Evolutionary conservation across 176 grass and related monocot genomes (phyloP), one percentile per base, ranked within the genome.

Genomic region (Secale cereale): DNA sequence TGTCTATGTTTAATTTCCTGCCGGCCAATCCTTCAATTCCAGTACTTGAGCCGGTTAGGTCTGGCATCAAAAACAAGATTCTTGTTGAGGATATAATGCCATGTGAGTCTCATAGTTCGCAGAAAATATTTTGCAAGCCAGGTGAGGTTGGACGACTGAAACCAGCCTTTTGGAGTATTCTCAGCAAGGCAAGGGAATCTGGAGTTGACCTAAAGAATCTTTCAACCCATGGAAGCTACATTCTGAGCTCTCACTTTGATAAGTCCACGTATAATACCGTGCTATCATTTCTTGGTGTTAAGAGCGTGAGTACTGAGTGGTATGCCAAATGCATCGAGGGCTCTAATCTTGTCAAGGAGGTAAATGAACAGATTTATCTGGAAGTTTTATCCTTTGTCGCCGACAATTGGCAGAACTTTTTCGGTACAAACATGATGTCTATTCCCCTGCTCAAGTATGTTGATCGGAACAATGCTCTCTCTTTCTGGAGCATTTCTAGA

Each of bases 101-200:
- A 16, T 95, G 88, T 32, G 72, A 89, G 23, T 80, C 88, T 19
- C 84, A 82, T 52, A 48, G 70, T 69, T 25, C 45, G 4, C 93
- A 92, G 39, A 91, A 80, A 65, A 92, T 91, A 37, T 95, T 95
- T 68, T 89, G 93, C 82, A 92, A 91, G 57, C 91, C 88, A 12
- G 60, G 48, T 29, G 64, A 89, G 48, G 88, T 85, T 84, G 60
- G 86, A 4, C 68, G 93, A 46, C 82, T 95, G 5, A 52, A 67
- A 6, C 80, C 71, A 13, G 75, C 56, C 11, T 95, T 95, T 45
- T 91, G 93, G 93, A 30, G 46, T 89, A 67, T 95, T 11, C 71
- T 95, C 39, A 72, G 8, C 10, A 80, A 91, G 56, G 88, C 88
- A 26, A 12, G 65, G 32, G 23, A 91, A 70, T 77, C 9, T 0